Conservation (phyloP, 176 grass and related monocot genomes). For the Oryza meyeriana region DNA sequence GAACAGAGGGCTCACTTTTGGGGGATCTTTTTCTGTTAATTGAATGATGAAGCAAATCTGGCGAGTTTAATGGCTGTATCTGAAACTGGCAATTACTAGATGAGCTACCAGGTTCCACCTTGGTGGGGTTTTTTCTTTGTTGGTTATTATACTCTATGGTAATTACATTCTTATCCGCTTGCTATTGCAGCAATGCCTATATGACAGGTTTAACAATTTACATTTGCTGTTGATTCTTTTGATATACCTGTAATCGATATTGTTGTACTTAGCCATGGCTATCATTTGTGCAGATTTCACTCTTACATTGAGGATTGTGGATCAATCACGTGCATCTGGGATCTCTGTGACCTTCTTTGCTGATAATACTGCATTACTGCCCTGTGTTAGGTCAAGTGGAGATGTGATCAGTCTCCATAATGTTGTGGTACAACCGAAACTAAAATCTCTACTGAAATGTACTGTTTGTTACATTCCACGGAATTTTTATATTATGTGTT, state of each 20-base stretch:
- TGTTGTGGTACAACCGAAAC: slow-evolving; percentile 51
- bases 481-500: neutral
- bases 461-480: slow-evolving; percentile 23
- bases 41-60: neutral
- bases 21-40: neutral
- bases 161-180: neutral
- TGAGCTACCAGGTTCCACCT: neutral
- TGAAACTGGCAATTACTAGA: neutral
- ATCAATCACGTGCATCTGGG: slow-evolving; percentile 48
- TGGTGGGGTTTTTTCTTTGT: neutral
- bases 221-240: neutral
- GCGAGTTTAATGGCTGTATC: neutral
- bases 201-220: neutral
- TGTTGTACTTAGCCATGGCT: neutral
- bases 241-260: neutral
- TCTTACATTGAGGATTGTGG: slow-evolving; percentile 69
- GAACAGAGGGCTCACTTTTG: neutral
- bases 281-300: slow-evolving; percentile 49
- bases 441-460: slow-evolving; percentile 22
- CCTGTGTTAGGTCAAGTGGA: slow-evolving; percentile 50
- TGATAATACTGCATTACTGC: slow-evolving; percentile 45
- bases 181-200: neutral
- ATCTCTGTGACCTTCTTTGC: slow-evolving; percentile 65
- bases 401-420: slow-evolving; percentile 84
- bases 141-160: neutral